phyloP scores from a whole-genome alignment of 768 basidiomycete genomes.

The Suillus sp. region DNA sequence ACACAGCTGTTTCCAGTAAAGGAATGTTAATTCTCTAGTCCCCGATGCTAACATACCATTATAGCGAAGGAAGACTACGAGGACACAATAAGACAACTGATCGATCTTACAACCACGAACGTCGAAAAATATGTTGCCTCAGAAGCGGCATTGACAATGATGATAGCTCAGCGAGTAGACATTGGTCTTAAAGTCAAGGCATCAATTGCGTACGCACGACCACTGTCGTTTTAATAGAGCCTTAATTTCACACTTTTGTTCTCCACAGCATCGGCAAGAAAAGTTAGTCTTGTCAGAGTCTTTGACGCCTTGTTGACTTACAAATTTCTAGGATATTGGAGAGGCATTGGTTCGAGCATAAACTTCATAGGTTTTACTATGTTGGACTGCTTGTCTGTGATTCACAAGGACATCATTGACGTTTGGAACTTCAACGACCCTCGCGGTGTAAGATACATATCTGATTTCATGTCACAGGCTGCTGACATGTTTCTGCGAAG shows the following conservation, averaged over 20 bases:
- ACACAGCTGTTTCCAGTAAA: constrained; percentile 13
- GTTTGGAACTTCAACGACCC: constrained; percentile 25
- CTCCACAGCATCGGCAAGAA: constrained; percentile 13
- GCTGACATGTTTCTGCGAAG: background rate
- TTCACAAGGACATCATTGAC: constrained; percentile 22
- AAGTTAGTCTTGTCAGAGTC: constrained; percentile 4
- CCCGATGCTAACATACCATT: background rate
- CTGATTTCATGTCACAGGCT: background rate
- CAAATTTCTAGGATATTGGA: constrained; percentile 22
- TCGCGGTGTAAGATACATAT: constrained; percentile 1
- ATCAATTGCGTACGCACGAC: constrained; percentile 10
- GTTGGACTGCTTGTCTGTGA: constrained; percentile 17
- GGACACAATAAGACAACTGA: constrained; percentile 4
- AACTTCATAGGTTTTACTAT: constrained; percentile 16
- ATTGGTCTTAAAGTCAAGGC: constrained; percentile 10
- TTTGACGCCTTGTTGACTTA: background rate
- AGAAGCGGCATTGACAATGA: constrained; percentile 12
- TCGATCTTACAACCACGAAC: constrained; percentile 13
- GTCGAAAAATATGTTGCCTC: constrained; percentile 12
- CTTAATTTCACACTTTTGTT: background rate
- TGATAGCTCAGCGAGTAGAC: constrained; percentile 14
- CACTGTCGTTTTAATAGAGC: background rate
- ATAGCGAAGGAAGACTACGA: constrained; percentile 11
- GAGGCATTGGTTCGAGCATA: constrained; percentile 14
- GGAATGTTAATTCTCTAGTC: background rate